Evolutionary conservation across 139 green algal genomes (phyloP), one percentile per base, ranked within the genome.

Genomic region (Yamagishiella unicocca): DNA sequence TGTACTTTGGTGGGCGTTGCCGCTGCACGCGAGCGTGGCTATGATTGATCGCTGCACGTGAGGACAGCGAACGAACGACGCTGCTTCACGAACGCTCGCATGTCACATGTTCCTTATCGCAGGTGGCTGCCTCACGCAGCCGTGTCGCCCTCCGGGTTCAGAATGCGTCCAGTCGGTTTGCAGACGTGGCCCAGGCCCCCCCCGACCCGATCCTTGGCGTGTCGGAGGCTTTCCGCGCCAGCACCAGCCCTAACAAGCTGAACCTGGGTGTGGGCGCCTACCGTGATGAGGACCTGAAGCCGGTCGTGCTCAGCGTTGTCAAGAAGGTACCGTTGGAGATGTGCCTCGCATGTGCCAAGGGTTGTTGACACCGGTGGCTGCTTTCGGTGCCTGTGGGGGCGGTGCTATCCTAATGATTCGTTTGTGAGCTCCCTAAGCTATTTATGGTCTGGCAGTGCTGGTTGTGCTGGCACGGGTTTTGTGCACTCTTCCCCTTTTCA

Each of bases 151-250:
- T 77, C 1, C 62, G 42, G 6, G 80, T 66, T 1, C 4, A n/a
- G 42, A 29, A 4, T n/a, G 67, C 61, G 37, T 53, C 45, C n/a
- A 68, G 43, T 43, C 80, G 80, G n/a, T 86, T 86, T 64, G 62
- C 80, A 4, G 64, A 86, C 17, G 80, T 86, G 1, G 80, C 45
- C 2, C 67, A 87, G 68, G 82, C 82, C 9, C 82, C 82, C 2
- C 82, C 85, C 31, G 96, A 99, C 87, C 96, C 97, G 4, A 98
- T 99, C 86, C 92, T 99, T 21, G 98, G 98, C 24, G 96, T 99
- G 12, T 95, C 90, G 19, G 97, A 99, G 85, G 96, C 97, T 0
- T 99, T 99, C 93, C 96, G 95, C 83, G 84, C 82, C 0, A 95
- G 96, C 90, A 95, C 74, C 1, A 88, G 87, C 50, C 82, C 93